Evolutionary conservation across 2,329 filamentous ascomycete species (phyloP).

Genomic region (Xylaria sp.): DNA sequence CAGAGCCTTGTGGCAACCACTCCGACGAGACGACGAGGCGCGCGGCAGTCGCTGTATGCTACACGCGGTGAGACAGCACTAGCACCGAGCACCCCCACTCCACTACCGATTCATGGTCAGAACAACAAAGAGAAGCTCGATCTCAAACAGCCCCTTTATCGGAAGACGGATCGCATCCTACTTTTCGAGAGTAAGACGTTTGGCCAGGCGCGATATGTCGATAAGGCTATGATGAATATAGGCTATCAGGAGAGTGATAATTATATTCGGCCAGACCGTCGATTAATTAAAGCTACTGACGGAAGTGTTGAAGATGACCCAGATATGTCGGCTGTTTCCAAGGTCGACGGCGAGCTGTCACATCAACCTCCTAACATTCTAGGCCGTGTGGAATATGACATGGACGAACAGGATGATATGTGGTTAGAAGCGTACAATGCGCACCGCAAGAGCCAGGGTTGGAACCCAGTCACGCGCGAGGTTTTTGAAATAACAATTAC

Average conservation of each 20-base stretch:
- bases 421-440: slow-evolving; percentile 90
- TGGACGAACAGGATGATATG: slow-evolving; percentile 98
- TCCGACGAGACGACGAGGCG: slow-evolving; percentile 56
- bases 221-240: slow-evolving; percentile 94
- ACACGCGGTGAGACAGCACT: slow-evolving; percentile 58
- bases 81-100: slow-evolving; percentile 69
- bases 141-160: slow-evolving; percentile 78
- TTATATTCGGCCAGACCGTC: slow-evolving; percentile 80
- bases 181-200: slow-evolving; percentile 86
- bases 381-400: slow-evolving; percentile 96
- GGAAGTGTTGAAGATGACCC: slow-evolving; percentile 68
- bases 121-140: slow-evolving; percentile 84
- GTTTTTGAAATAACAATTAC: slow-evolving; percentile 98
- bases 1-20: slow-evolving; percentile 49
- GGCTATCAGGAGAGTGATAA: slow-evolving; percentile 96
- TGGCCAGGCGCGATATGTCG: slow-evolving; percentile 90
- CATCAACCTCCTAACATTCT: slow-evolving; percentile 63
- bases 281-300: slow-evolving; percentile 73
- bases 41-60: slow-evolving; percentile 65
- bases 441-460: slow-evolving; percentile 76
- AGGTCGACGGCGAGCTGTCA: slow-evolving; percentile 67
- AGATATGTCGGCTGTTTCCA: slow-evolving; percentile 58
- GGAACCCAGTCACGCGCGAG: slow-evolving; percentile 88
- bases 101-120: slow-evolving; percentile 81
- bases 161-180: slow-evolving; percentile 81